Conservation (phyloP, 2,329 filamentous ascomycete genomes). For the Leptographium galeiforme region DNA sequence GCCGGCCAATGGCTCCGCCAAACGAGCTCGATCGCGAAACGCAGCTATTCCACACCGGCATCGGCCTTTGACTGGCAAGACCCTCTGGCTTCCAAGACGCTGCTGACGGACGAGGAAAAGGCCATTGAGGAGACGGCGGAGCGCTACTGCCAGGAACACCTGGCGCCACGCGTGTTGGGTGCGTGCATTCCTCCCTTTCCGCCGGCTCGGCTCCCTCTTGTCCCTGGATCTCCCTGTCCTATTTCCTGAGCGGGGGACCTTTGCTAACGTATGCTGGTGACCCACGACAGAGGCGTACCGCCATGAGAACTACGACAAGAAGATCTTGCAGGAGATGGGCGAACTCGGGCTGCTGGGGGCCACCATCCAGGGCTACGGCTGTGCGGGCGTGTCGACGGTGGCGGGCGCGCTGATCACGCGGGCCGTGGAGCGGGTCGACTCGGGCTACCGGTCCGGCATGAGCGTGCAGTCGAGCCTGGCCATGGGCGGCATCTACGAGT, state of each 20-base stretch:
- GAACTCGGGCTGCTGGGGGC: slow-evolving; percentile 69
- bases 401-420: slow-evolving; percentile 73
- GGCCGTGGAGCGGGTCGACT: slow-evolving; percentile 76
- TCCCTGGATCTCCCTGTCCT: no score
- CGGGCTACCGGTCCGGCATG: slow-evolving; percentile 76
- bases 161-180: slow-evolving; percentile 80
- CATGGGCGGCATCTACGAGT: slow-evolving; percentile 79
- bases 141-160: slow-evolving; percentile 81
- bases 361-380: slow-evolving; percentile 71
- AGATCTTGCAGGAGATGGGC: slow-evolving; percentile 76
- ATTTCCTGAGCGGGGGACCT: no score
- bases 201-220: not conserved
- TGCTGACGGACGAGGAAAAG: slow-evolving; percentile 81
- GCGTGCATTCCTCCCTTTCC: slow-evolving; percentile 17
- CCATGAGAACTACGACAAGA: slow-evolving; percentile 67
- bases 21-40: slow-evolving; percentile 1
- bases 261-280: no score
- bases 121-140: slow-evolving; percentile 85
- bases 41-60: slow-evolving; percentile 7
- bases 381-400: slow-evolving; percentile 69
- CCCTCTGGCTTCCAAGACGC: slow-evolving; percentile 58
- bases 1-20: slow-evolving; percentile 8
- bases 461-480: slow-evolving; percentile 75
- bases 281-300: slow-evolving; percentile 35
- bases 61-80: slow-evolving; percentile 80